These are phyloP conservation scores for Haberlea rhodopensis DNA, from an alignment of 257 asterid genomes.

Conservation along the genomic window DNA sequence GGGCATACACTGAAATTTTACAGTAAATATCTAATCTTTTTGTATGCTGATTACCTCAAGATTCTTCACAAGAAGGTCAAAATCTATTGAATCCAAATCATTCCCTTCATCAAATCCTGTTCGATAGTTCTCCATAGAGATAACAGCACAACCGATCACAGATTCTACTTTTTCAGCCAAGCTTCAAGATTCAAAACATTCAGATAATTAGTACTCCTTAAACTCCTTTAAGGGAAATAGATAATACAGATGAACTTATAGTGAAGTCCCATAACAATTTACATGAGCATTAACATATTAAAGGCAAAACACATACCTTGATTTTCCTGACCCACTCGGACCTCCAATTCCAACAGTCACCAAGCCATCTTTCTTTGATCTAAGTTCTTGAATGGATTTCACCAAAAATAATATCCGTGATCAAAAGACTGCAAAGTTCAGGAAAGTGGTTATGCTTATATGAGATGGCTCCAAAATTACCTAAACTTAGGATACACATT, in stretches of 20 bases:
- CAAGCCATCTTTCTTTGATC: constrained; percentile 83
- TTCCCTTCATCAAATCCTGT: constrained; percentile 87
- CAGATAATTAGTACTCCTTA: constrained; percentile 24
- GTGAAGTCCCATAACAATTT: constrained; percentile 1
- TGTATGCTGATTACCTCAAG: constrained; percentile 58
- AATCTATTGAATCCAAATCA: constrained; percentile 84
- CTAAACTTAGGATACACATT: constrained; percentile 4
- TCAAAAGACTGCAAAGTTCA: constrained; percentile 76
- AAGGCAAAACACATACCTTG: constrained; percentile 44
- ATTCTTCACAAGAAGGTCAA: constrained; percentile 81
- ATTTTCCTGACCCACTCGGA: constrained; percentile 97
- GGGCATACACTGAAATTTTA: neutral
- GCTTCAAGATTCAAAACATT: constrained; percentile 64
- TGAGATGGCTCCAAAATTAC: neutral
- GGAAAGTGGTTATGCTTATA: constrained; percentile 21
- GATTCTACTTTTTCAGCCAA: constrained; percentile 96
- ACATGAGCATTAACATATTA: constrained; percentile 1
- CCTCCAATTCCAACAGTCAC: constrained; percentile 98
- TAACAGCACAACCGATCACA: constrained; percentile 82
- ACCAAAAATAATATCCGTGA: constrained; percentile 97
- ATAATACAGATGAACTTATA: constrained; percentile 21
- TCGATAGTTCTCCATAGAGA: constrained; percentile 96
- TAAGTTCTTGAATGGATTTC: constrained; percentile 92
- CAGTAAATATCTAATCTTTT: neutral
- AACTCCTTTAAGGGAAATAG: neutral